Conservation (phyloP, 2,329 filamentous ascomycete species). For the Colletotrichum eremochloae region DNA sequence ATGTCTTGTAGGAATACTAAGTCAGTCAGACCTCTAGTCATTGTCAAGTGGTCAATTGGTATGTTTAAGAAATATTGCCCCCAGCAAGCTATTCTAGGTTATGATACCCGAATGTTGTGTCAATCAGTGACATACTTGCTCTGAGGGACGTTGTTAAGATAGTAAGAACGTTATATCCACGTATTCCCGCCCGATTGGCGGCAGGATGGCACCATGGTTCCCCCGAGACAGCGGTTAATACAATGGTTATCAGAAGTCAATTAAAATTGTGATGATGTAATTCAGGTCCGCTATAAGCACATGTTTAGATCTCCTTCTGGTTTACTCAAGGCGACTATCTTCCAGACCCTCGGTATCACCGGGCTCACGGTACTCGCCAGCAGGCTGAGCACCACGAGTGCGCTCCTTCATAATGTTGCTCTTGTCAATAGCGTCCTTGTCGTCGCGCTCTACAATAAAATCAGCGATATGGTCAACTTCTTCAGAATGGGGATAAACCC, state of each 20-base stretch:
- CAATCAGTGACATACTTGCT: too few species aligned
- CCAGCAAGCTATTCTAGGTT: too few species aligned
- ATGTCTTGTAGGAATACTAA: too few species aligned
- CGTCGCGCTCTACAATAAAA: conserved; percentile 48
- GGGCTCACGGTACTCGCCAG: conserved; percentile 50
- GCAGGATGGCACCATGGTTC: not conserved
- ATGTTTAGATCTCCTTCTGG: fast-evolving
- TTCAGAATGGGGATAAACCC: conserved; percentile 9
- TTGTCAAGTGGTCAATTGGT: too few species aligned
- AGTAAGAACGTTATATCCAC: too few species aligned
- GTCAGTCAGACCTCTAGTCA: too few species aligned
- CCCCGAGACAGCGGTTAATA: too few species aligned
- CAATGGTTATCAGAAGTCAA: not conserved
- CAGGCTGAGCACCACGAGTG: conserved; percentile 50
- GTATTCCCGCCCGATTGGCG: too few species aligned
- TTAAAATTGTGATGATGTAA: not conserved
- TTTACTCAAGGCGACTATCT: conserved; percentile 18
- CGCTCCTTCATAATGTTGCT: conserved; percentile 53
- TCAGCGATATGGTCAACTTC: not conserved
- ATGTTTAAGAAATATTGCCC: too few species aligned
- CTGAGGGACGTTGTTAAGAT: too few species aligned
- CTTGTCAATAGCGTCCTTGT: conserved; percentile 54
- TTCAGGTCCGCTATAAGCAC: not conserved
- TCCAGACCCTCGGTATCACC: conserved; percentile 51
- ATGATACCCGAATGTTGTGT: too few species aligned